A percentile compares a stretch with the other conserved stretches of the same genome.
These are phyloP conservation scores for Agaricus sinodeliciosus DNA, from an alignment of 768 basidiomycete species.

Conservation along the genomic window DNA sequence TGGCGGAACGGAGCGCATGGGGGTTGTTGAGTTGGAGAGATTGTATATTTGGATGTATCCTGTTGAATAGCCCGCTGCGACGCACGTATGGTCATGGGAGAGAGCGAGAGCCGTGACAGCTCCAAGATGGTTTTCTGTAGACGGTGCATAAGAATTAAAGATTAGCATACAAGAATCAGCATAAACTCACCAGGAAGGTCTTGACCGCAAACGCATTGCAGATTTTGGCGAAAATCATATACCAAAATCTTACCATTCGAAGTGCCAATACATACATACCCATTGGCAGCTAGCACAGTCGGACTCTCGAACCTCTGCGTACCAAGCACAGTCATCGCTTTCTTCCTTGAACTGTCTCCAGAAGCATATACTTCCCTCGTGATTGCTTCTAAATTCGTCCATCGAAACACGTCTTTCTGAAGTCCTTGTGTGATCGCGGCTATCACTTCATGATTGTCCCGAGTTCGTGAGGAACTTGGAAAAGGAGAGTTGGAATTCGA, in stretches of 20 bases:
- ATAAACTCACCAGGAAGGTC: constrained; percentile 49
- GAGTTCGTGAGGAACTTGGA: background rate
- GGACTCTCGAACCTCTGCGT: constrained; percentile 56
- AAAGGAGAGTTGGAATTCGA: constrained; percentile 28
- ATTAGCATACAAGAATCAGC: background rate
- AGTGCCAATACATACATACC: constrained; percentile 86
- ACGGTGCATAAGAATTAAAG: constrained; percentile 13
- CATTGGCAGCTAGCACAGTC: constrained; percentile 79
- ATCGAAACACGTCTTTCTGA: constrained; percentile 62
- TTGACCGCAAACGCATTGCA: constrained; percentile 74
- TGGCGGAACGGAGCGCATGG: constrained; percentile 66
- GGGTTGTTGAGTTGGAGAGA: constrained; percentile 57
- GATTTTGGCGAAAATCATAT: constrained; percentile 85
- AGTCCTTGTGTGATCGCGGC: constrained; percentile 14
- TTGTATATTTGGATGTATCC: constrained; percentile 88
- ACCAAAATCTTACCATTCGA: constrained; percentile 71
- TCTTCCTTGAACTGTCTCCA: constrained; percentile 36
- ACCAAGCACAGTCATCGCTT: constrained; percentile 58
- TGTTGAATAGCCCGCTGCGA: constrained; percentile 80
- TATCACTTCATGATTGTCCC: background rate
- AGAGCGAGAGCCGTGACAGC: constrained; percentile 85
- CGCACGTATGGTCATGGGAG: constrained; percentile 89
- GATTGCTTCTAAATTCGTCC: constrained; percentile 62
- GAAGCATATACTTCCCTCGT: constrained; percentile 44
- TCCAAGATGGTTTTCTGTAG: constrained; percentile 54